A percentile compares a stretch with the other conserved stretches of the same genome.
These are phyloP conservation scores for Claviceps spartinae DNA, from an alignment of 2,329 filamentous ascomycete species.

Conservation along the genomic window DNA sequence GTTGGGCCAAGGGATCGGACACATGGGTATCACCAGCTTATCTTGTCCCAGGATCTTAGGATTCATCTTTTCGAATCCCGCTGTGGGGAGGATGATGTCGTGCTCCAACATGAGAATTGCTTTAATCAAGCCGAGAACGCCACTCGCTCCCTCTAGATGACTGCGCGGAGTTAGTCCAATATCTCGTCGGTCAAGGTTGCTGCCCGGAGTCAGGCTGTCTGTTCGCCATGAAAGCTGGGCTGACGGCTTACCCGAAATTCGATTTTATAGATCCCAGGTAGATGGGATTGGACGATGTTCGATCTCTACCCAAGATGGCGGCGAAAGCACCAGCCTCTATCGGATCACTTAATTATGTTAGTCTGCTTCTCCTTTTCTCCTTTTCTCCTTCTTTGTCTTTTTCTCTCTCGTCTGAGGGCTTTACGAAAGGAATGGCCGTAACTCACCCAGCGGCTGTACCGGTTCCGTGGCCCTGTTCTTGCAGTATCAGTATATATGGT, in stretches of 20 bases:
- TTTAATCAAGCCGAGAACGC: constrained; percentile 15
- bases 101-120: constrained; percentile 14
- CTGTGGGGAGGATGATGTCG: constrained; percentile 13
- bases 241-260: constrained; percentile 7
- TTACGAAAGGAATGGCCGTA: neutral
- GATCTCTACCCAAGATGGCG: constrained; percentile 9
- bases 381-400: neutral
- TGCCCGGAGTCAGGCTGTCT: neutral
- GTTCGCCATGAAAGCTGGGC: neutral
- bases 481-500: neutral
- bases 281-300: constrained; percentile 11
- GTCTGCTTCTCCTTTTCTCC: neutral
- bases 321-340: constrained; percentile 16
- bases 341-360: constrained; percentile 19
- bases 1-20: constrained; percentile 10
- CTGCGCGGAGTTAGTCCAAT: constrained; percentile 1
- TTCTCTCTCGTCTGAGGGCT: neutral
- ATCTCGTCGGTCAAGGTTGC: neutral
- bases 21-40: constrained; percentile 6
- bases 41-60: constrained; percentile 4
- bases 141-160: constrained; percentile 14
- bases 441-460: constrained; percentile 18
- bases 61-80: constrained; percentile 14
- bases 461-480: constrained; percentile 10
- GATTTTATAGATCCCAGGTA: constrained; percentile 14